These are phyloP conservation scores for Curvularia eragrostidis DNA, from an alignment of 2,329 filamentous ascomycete genomes.

Conservation along the genomic window DNA sequence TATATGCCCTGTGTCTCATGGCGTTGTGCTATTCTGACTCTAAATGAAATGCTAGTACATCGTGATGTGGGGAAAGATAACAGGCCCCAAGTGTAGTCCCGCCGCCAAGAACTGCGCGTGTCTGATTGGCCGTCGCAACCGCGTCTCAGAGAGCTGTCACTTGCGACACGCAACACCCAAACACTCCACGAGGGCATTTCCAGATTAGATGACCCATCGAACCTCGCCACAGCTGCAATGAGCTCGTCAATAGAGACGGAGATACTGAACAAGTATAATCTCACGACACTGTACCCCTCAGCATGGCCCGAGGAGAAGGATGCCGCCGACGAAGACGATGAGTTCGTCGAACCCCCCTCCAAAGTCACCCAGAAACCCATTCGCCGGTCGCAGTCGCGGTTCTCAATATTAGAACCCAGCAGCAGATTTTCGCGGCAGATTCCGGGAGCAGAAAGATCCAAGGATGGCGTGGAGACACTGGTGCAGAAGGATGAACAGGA, in stretches of 20 bases:
- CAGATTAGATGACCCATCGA: conserved; percentile 1
- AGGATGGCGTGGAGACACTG: conserved; percentile 73
- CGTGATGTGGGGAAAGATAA: background rate
- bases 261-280: conserved; percentile 88
- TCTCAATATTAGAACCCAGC: conserved; percentile 80
- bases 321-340: conserved; percentile 63
- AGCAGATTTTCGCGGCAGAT: conserved; percentile 73
- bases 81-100: background rate
- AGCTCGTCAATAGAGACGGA: conserved; percentile 63
- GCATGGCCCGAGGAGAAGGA: conserved; percentile 89
- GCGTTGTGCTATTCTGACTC: background rate
- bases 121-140: conserved; percentile 35
- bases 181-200: conserved; percentile 6
- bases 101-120: conserved; percentile 19
- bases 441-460: conserved; percentile 71
- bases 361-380: conserved; percentile 32
- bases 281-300: conserved; percentile 76
- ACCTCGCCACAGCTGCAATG: conserved; percentile 30
- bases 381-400: conserved; percentile 75
- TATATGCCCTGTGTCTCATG: background rate
- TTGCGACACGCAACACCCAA: conserved; percentile 19
- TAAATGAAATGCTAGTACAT: background rate
- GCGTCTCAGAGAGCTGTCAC: conserved; percentile 27
- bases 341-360: conserved; percentile 58
- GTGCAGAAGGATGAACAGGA: conserved; percentile 93